Conservation (phyloP, 2,329 filamentous ascomycete genomes). For the Alternaria triticimaculans region DNA sequence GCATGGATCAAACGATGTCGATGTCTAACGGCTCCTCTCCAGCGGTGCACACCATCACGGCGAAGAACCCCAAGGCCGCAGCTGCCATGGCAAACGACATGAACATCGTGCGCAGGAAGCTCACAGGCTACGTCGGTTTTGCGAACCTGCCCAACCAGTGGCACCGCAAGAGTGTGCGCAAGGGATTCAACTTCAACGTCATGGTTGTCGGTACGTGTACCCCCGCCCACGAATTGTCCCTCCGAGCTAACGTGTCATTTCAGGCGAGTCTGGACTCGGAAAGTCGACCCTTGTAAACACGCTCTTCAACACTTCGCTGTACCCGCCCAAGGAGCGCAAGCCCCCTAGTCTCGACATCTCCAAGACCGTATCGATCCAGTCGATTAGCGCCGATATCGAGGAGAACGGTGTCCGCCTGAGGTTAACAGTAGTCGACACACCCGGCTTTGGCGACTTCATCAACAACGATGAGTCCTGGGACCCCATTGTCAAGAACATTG, state of each 20-base stretch:
- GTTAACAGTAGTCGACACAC: constrained; percentile 95
- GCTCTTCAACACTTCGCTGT: constrained; percentile 98
- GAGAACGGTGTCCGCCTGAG: constrained; percentile 97
- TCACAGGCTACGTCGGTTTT: constrained; percentile 98
- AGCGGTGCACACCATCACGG: constrained; percentile 65
- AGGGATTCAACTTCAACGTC: constrained; percentile 99
- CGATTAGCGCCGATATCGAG: constrained; percentile 74
- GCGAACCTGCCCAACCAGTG: constrained; percentile 99
- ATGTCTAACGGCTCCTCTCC: constrained; percentile 57
- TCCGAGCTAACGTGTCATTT: constrained; percentile 20
- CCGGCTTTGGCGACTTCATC: constrained; percentile 98
- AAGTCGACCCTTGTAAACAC: constrained; percentile 99
- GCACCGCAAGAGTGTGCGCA: constrained; percentile 99
- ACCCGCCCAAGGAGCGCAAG: constrained; percentile 98
- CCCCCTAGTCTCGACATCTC: constrained; percentile 96
- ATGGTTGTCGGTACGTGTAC: constrained; percentile 94
- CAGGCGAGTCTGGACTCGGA: constrained; percentile 98
- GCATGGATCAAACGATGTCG: constrained; percentile 65
- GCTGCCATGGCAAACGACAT: constrained; percentile 61
- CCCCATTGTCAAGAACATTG: constrained; percentile 98
- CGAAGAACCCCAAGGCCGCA: constrained; percentile 67
- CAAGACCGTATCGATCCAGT: constrained; percentile 70
- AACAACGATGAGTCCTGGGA: constrained; percentile 99
- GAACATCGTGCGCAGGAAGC: constrained; percentile 98
- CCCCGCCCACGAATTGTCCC: not conserved